These are phyloP conservation scores for Oldenlandia corymbosa DNA, from an alignment of 257 asterid species.

Conservation along the genomic window DNA sequence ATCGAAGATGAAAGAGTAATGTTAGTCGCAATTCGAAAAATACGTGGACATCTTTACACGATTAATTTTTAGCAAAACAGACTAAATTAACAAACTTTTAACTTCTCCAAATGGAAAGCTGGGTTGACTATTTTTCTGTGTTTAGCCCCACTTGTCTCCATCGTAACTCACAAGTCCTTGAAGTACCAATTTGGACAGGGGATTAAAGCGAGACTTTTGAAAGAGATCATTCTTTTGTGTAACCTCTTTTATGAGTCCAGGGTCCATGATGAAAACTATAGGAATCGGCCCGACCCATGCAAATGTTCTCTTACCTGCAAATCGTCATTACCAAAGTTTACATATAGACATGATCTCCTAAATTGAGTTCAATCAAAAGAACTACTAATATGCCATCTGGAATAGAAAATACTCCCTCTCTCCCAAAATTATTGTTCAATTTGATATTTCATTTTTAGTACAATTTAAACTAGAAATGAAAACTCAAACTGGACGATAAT, in stretches of 20 bases:
- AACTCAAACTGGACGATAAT: no score
- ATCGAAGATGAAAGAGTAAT: no score
- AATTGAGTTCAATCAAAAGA: not conserved
- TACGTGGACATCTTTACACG: no score
- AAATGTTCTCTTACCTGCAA: constrained; percentile 32
- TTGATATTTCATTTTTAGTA: no score
- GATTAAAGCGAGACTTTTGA: not conserved
- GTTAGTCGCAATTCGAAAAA: no score
- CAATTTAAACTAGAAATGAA: no score
- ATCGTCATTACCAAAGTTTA: not conserved
- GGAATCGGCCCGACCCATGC: constrained; percentile 48
- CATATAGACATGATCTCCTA: not conserved
- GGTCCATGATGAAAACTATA: constrained; percentile 22
- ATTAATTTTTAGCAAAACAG: no score
- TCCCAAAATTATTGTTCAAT: no score
- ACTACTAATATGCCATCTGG: no score
- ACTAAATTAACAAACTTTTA: not conserved
- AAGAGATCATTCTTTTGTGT: not conserved
- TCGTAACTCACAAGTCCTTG: constrained; percentile 1
- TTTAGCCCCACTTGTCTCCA: constrained; percentile 7
- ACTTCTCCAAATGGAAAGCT: constrained; percentile 3
- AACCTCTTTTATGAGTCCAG: constrained; percentile 19
- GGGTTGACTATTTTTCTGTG: constrained; percentile 2
- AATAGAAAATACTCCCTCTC: no score
- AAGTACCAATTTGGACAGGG: not conserved